Evolutionary conservation across 257 asterid genomes (phyloP), one percentile per base, ranked within the genome.

Genomic region (Jacaranda mimosifolia): DNA sequence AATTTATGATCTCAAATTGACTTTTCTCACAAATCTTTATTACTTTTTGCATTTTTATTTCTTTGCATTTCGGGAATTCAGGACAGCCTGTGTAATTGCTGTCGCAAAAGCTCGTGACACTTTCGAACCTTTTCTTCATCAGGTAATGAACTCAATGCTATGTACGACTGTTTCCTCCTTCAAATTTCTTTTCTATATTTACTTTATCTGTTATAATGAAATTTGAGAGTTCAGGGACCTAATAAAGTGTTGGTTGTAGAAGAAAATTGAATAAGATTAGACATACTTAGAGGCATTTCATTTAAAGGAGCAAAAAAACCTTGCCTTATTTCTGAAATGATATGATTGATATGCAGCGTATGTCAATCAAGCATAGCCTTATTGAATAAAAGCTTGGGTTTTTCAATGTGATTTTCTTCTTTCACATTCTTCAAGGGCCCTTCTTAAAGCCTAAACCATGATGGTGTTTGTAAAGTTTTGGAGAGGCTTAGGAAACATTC

Each of bases 21-120:
- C 14, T 48, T 74, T 72, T 67, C 35, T 56, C 58, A 43, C 67
- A 67, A 17, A 57, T 58, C 19, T 52, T 56, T 68, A 51, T 70
- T 58, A 35, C 14, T 56, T 49, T 12, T 45, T 42, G n/a, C 53
- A 65, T 45, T 78, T 63, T 53, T 65, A 43, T 38, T 60, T 82
- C 40, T 64, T 59, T 77, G 65, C 9, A 43, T 70, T 79, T 81
- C 72, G 74, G 63, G 72, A 84, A 77, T 84, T 70, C 84, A 94
- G 98, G 91, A 94, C 98, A 12, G 96, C 97, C 71, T 94, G 98
- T 84, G 98, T 94, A 62, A 94, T 94, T 83, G 97, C 97, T 83
- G 97, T 94, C 76, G 89, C 98, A 52, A 94, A 92, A 88, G 98
- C 98, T 81, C 97, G 96, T 84, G 98, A 94, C 82, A 92, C 98